Evolutionary conservation across 768 basidiomycete species (phyloP), one percentile per base, ranked within the genome.

Genomic region (Epithele typhae): DNA sequence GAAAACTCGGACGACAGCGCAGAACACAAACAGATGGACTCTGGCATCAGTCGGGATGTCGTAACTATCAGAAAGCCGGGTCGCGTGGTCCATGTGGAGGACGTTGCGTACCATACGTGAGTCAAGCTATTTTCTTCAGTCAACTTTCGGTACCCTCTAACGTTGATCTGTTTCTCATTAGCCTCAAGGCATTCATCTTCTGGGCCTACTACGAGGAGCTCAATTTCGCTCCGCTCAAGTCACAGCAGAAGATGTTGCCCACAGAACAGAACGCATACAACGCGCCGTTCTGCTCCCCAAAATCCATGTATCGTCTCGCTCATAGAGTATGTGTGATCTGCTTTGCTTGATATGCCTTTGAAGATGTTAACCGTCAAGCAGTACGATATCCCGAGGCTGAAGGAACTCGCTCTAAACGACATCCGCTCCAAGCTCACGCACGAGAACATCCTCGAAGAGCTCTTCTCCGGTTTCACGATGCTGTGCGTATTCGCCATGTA

Each of bases 251-350:
- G 19, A 8, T 17, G 7, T 23, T 21, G 2, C 25, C 40, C 6
- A 17, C 2, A 3, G 34, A 37, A 22, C 17, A 8, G 5, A 25
- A 36, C 4, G 24, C 9, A 14, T 22, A 43, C 37, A 22, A 35
- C 5, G 9, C 40, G 7, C 40, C 41, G 6, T 5, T 21, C 5
- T 49, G 48, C 30, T 49, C 48, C 4, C 48, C 48, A 3, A 62
- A 60, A 35, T 59, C 59, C 7, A 56, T 62, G 51, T 62, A 62
- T 34, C 52, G 52, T 14, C 45, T 62, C 14, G 56, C 60, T 2
- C 43, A 59, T 37, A 50, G 40, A 44, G 60, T 58, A 24, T 12
- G 17, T 43, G 15, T 39, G 36, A 36, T n/a, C 35, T n/a, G n/a
- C n/a, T n/a, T n/a, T n/a, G n/a, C n/a, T 7, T 14, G 6, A 18